phyloP scores from a whole-genome alignment of 495 filamentous ascomycete species.

The Aspergillus leporis region DNA sequence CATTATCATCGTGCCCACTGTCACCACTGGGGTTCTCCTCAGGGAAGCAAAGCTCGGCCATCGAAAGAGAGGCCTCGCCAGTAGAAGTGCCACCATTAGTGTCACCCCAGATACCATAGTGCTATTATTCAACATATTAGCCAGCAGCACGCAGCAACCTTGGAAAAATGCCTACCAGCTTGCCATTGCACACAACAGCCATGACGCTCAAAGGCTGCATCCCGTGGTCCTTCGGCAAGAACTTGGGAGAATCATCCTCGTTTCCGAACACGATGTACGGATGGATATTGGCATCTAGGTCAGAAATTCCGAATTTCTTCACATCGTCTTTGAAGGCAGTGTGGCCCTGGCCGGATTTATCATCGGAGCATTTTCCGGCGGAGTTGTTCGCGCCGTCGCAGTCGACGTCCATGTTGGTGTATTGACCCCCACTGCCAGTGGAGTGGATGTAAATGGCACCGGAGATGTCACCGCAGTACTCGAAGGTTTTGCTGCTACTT shows the following conservation, averaged over 20 bases:
- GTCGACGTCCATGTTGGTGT: constrained; percentile 63
- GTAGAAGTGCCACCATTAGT: constrained; percentile 56
- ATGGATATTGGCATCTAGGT: constrained; percentile 62
- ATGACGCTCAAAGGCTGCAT: constrained; percentile 63
- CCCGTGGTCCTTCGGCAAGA: constrained; percentile 50
- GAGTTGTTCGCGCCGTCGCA: constrained; percentile 60
- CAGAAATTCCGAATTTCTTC: constrained; percentile 43
- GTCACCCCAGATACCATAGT: constrained; percentile 71
- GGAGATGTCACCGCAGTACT: constrained; percentile 33
- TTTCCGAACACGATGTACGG: constrained; percentile 71
- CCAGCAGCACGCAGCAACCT: background rate
- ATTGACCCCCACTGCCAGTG: constrained; percentile 21
- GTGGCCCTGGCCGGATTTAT: constrained; percentile 49
- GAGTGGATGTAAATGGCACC: constrained; percentile 34
- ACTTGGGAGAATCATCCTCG: constrained; percentile 31
- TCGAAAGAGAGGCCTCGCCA: constrained; percentile 57
- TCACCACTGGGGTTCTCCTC: constrained; percentile 44
- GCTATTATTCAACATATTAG: constrained; percentile 24
- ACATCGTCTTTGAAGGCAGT: constrained; percentile 57
- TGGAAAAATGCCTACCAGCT: constrained; percentile 42
- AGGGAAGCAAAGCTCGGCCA: constrained; percentile 60
- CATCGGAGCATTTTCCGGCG: constrained; percentile 51
- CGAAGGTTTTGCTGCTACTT: constrained; percentile 13
- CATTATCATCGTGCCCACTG: constrained; percentile 47
- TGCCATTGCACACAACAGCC: constrained; percentile 59